phyloP scores from a whole-genome alignment of 331 rosid genomes.

The Saraca asoca region DNA sequence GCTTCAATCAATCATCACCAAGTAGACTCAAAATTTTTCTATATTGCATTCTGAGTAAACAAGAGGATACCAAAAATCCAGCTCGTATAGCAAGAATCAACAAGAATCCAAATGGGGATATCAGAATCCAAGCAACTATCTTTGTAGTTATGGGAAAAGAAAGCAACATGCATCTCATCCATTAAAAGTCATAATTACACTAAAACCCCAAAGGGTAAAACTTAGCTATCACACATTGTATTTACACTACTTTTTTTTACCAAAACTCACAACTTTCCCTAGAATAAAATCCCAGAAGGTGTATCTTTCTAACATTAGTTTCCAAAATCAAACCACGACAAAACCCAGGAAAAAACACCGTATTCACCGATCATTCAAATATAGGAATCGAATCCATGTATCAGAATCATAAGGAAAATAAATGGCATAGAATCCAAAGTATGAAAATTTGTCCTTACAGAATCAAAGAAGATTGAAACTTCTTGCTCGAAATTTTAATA shows the following conservation, averaged over 20 bases:
- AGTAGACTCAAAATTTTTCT: neutral
- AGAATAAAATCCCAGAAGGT: neutral
- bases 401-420: constrained; percentile 2
- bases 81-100: neutral
- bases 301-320: constrained; percentile 20
- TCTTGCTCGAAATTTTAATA: neutral
- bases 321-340: neutral
- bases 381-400: constrained; percentile 13
- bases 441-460: neutral
- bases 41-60: neutral
- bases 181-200: neutral
- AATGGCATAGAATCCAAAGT: neutral
- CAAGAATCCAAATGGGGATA: constrained; percentile 6
- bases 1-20: constrained; percentile 11
- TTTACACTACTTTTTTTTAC: constrained; percentile 5
- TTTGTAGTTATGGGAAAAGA: constrained; percentile 11
- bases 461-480: constrained; percentile 6
- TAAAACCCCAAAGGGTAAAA: constrained; percentile 9
- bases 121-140: constrained; percentile 3
- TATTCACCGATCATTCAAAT: neutral
- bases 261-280: constrained; percentile 1
- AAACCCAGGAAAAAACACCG: neutral
- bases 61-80: neutral
- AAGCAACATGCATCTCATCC: neutral
- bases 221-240: constrained; percentile 1